Evolutionary conservation across 1,284 basidiomycete species (phyloP), one percentile per base, ranked within the genome.

Genomic region (Ceratobasidium sp.): DNA sequence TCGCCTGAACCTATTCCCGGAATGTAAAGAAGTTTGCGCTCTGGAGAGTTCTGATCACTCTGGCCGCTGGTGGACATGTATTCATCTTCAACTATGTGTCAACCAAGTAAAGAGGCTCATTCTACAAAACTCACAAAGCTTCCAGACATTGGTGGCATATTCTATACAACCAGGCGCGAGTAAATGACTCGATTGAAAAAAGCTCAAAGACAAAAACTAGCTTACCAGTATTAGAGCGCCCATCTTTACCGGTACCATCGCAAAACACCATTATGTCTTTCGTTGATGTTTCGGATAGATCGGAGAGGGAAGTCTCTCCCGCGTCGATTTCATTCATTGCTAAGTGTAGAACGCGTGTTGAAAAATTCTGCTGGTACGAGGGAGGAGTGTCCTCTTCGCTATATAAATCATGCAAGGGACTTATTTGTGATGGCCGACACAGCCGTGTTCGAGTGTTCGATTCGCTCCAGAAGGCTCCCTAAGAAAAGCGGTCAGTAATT

Each of bases 241-340:
- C 71, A 18, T 73, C 71, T 26, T 63, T 73, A 0, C 71, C 71
- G 3, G 71, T 55, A 13, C 71, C 71, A 33, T 73, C 71, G 44
- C 71, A 73, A 33, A 73, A 73, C 5, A 73, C 58, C 46, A 73
- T 44, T 40, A 73, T 73, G 39, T 73, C 71, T 46, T 63, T 73
- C 56, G 70, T 4, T 18, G 20, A 23, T 3, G 64, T n/a, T 46
- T 33, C 33, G 4, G 33, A 33, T 4, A 2, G 33, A 33, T 33
- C 33, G 1, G 4, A 33, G 4, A 33, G 33, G 33, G 33, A 33
- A 33, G 33, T 2, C 4, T 33, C 33, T 33, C 33, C 33, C 33
- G 33, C 33, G 33, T 33, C 4, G 33, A 33, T 2, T 33, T 4
- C 33, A 33, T 33, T 4, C 33, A 33, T 33, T 1, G 33, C 4